Percentiles rank a stretch among this genome's conserved stretches.
phyloP scores from a whole-genome alignment of 2,329 filamentous ascomycete species.

The Paraphaeosphaeria minitans region DNA sequence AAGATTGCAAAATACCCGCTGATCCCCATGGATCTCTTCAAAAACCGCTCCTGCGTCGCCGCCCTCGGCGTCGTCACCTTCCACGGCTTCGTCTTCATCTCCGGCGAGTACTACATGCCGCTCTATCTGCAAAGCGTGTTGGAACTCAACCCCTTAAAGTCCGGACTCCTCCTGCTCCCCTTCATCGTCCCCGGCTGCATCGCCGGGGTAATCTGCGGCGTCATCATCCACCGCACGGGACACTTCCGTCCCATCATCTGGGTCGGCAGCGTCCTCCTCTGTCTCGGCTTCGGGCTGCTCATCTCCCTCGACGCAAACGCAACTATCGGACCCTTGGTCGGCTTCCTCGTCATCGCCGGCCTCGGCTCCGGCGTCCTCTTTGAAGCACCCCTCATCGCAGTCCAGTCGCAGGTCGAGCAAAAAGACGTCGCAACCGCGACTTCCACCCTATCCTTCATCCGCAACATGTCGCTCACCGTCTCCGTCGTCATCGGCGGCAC shows the following conservation, averaged over 20 bases:
- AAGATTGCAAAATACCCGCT: conserved; percentile 68
- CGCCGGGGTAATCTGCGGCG: conserved; percentile 52
- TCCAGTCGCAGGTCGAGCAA: conserved; percentile 59
- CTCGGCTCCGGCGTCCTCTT: conserved; percentile 60
- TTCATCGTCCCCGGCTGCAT: conserved; percentile 56
- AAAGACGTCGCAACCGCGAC: conserved; percentile 59
- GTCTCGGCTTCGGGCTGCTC: conserved; percentile 44
- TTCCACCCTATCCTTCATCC: conserved; percentile 56
- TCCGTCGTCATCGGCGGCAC: conserved; percentile 58
- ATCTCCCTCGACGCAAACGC: conserved; percentile 37
- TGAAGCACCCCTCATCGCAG: conserved; percentile 60
- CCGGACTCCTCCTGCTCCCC: conserved; percentile 66
- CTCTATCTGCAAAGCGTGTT: conserved; percentile 74
- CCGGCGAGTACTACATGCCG: conserved; percentile 71
- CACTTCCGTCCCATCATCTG: conserved; percentile 48
- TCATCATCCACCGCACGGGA: conserved; percentile 54
- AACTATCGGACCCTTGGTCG: conserved; percentile 47
- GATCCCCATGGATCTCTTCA: conserved; percentile 70
- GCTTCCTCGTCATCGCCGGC: conserved; percentile 57
- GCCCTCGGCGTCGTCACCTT: conserved; percentile 57
- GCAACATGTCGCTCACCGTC: conserved; percentile 52
- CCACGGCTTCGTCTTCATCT: conserved; percentile 58
- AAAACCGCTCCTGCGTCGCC: conserved; percentile 60
- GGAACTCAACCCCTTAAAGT: conserved; percentile 64
- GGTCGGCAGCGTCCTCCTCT: conserved; percentile 39